These are phyloP conservation scores for Graphilbum ipis-grandicollis DNA, from an alignment of 2,329 filamentous ascomycete species.

Conservation along the genomic window DNA sequence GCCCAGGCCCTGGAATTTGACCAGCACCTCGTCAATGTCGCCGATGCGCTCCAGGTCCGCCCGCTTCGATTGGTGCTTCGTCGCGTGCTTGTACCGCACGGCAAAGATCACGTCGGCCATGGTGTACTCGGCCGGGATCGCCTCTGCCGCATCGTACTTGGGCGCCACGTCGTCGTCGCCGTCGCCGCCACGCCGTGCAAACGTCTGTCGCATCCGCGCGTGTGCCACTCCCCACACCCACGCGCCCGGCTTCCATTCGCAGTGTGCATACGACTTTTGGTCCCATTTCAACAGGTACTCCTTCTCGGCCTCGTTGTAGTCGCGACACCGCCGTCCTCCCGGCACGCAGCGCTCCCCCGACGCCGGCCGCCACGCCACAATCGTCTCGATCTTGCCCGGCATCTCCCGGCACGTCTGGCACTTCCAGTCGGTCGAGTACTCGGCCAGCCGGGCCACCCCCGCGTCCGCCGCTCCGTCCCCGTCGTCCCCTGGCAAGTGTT, in stretches of 20 bases:
- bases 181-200: conserved; percentile 57
- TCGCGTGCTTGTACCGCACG: conserved; percentile 38
- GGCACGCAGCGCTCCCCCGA: conserved; percentile 17
- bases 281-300: conserved; percentile 91
- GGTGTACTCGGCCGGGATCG: conserved; percentile 74
- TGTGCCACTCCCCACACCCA: conserved; percentile 68
- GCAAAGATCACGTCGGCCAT: conserved; percentile 79
- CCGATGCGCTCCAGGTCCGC: conserved; percentile 52
- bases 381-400: conserved; percentile 46
- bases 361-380: conserved; percentile 76
- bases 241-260: conserved; percentile 71
- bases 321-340: conserved; percentile 30
- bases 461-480: conserved; percentile 26
- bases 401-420: conserved; percentile 61
- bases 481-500: conserved; percentile 50
- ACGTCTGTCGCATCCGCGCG: conserved; percentile 50
- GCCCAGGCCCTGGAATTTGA: conserved; percentile 83
- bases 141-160: conserved; percentile 55
- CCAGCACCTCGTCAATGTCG: conserved; percentile 55
- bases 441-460: conserved; percentile 44
- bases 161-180: conserved; percentile 40
- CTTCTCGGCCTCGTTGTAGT: conserved; percentile 58
- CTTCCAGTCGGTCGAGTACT: conserved; percentile 60
- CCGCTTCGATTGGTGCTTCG: conserved; percentile 25
- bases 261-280: conserved; percentile 61